Conservation (phyloP, 345 rosid species). For the Psidium guajava region DNA sequence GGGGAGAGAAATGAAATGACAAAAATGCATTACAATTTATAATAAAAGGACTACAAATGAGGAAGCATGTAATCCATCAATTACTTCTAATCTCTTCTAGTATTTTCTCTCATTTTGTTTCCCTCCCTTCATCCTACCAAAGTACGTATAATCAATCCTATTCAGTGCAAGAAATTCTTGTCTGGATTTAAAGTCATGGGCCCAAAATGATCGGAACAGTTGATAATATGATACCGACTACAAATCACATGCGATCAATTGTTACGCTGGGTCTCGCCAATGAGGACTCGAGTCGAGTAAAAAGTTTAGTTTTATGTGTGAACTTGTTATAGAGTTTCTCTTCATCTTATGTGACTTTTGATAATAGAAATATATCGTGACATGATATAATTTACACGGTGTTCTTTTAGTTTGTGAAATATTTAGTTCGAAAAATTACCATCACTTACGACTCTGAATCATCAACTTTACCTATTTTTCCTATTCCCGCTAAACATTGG, state of each 20-base stretch:
- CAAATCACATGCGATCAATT: rapidly evolving
- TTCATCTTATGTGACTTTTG: background rate
- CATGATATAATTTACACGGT: background rate
- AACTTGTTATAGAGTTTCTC: rapidly evolving
- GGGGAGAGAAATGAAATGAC: background rate
- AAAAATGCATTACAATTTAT: background rate
- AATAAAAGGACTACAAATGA: background rate
- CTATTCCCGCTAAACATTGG: rapidly evolving
- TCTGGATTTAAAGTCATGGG: rapidly evolving
- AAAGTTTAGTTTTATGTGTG: background rate
- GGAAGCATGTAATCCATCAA: background rate
- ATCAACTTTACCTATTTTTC: background rate
- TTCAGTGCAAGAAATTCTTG: background rate
- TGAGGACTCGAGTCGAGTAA: background rate
- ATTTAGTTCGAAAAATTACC: background rate
- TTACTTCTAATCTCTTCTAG: background rate
- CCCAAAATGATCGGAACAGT: background rate
- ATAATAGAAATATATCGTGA: background rate
- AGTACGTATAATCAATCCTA: background rate
- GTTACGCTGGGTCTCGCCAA: rapidly evolving
- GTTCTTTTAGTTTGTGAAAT: background rate
- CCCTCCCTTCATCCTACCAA: background rate
- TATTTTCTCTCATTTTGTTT: background rate
- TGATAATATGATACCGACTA: background rate
- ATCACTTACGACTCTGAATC: background rate